Evolutionary conservation across 2,329 filamentous ascomycete species (phyloP).

Genomic region (Colletotrichum sp.): DNA sequence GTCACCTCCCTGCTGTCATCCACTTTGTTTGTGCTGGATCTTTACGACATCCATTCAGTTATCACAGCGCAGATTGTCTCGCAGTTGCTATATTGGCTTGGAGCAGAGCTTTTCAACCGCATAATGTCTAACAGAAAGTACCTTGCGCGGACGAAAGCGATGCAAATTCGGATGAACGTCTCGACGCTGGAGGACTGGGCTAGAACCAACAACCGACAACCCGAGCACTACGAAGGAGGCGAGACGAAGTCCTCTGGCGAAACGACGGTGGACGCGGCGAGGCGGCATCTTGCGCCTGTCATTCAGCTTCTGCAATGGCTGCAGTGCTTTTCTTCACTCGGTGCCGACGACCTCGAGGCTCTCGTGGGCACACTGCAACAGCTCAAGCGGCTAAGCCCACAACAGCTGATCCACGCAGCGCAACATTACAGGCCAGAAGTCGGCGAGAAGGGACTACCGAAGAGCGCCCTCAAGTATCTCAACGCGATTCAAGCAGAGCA

Average conservation of each 20-base stretch:
- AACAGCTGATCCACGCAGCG: conserved; percentile 89
- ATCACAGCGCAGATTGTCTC: conserved; percentile 91
- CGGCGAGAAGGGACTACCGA: conserved; percentile 89
- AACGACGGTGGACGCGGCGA: conserved; percentile 81
- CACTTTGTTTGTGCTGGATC: conserved; percentile 92
- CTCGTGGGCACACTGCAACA: conserved; percentile 90
- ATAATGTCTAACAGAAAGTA: conserved; percentile 97
- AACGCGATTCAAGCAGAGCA: conserved; percentile 79
- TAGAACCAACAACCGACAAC: conserved; percentile 87
- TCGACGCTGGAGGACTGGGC: conserved; percentile 97
- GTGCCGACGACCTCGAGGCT: conserved; percentile 83
- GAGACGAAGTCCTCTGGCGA: conserved; percentile 87
- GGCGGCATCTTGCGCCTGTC: conserved; percentile 85
- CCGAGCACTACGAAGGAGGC: conserved; percentile 94
- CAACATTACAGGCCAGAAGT: conserved; percentile 95
- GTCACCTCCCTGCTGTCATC: conserved; percentile 95
- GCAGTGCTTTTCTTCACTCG: conserved; percentile 94
- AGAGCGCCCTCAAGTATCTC: conserved; percentile 88
- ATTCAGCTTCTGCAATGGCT: conserved; percentile 97
- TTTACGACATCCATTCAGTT: conserved; percentile 99
- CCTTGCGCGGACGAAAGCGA: conserved; percentile 93
- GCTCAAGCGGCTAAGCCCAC: conserved; percentile 80
- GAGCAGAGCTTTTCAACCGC: conserved; percentile 95
- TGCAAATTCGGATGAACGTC: conserved; percentile 99
- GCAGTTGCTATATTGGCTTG: conserved; percentile 95